Conservation (phyloP, 208 protist species). For the Leishmania tropica region DNA sequence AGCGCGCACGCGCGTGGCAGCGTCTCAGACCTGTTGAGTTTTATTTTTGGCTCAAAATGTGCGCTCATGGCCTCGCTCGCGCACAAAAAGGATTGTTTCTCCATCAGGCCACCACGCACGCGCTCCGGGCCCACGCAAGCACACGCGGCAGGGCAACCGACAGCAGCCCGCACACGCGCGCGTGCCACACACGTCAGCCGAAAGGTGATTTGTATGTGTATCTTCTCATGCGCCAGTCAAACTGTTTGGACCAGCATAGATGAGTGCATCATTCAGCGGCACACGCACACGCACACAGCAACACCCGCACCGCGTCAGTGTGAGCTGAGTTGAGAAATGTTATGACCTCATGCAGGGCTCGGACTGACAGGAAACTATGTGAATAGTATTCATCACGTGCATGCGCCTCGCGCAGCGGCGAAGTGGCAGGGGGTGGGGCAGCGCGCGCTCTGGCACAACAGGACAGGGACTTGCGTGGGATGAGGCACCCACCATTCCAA, state of each 20-base stretch:
- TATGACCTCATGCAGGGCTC: conserved; percentile 12
- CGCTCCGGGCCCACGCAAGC: too few species aligned
- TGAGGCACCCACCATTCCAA: conserved; percentile 1
- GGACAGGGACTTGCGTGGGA: conserved; percentile 12
- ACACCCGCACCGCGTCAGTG: conserved; percentile 3
- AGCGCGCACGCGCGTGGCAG: too few species aligned
- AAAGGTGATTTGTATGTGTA: conserved; percentile 33
- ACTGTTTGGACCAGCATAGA: conserved; percentile 35
- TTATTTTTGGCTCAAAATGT: conserved; percentile 29
- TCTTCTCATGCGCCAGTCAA: conserved; percentile 30
- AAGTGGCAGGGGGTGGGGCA: not conserved
- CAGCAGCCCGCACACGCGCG: not conserved
- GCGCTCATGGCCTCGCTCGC: conserved; percentile 32
- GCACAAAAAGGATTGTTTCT: conserved; percentile 19
- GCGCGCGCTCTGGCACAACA: conserved; percentile 10
- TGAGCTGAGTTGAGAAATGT: conserved; percentile 6
- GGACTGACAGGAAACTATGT: conserved; percentile 23
- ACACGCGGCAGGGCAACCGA: not conserved
- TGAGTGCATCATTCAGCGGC: conserved; percentile 26
- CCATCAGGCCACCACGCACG: conserved; percentile 12
- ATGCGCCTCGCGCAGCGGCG: not conserved
- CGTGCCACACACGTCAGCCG: conserved; percentile 16
- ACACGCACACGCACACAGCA: not conserved
- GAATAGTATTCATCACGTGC: conserved; percentile 19
- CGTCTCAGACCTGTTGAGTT: conserved; percentile 33